Base-by-base conservation (phyloP, 1,284 basidiomycete species). In the Meira miltonrushii region DNA sequence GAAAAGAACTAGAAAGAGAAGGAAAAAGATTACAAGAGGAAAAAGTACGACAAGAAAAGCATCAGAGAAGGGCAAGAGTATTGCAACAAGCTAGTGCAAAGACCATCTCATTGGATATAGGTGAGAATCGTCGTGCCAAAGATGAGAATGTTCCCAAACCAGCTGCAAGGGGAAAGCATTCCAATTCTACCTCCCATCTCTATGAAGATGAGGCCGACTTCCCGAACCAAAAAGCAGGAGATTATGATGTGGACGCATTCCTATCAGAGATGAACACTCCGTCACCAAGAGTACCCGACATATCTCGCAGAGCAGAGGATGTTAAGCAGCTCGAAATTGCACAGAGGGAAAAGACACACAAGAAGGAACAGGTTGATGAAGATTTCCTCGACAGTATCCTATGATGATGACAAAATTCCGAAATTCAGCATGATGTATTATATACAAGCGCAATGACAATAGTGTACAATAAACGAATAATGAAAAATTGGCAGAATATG, bases 331-430 rank as follows among this genome's bases (percentile, higher is more conserved):
- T 25, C 43, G 9, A 44, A 9, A 44, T 4, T 17, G 23, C 43
- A 44, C 17, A 44, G 9, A 25, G 3, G 4, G 9, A 9, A 17
- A 25, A 3, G 9, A 4, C 43, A 44, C 43, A 44, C 4, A 3
- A 17, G 9, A 17, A 44, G 9, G 23, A 9, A 17, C 37, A 53
- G 19, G 25, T 19, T 17, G 23, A 28, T 28, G 13, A 53, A 39
- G 50, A 53, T 38, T 53, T 53, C 15, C 50, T 53, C 50, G 50
- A 53, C 17, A 41, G 50, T 15, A 41, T 53, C 39, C n/a, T 53
- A 19, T 53, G 50, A 53, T 33, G 28, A 33, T 33, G 28, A 33
- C 3, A 4, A 33, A 8, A 33, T 33, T 33, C 28, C n/a, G 8
- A 33, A 33, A 4, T 33, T 33, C 28, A 33, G 28, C 28, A 33